Percentiles rank a stretch among this genome's conserved stretches.
Conservation (phyloP, 805 yeast genomes). For the Hanseniaspora clermontiae region DNA sequence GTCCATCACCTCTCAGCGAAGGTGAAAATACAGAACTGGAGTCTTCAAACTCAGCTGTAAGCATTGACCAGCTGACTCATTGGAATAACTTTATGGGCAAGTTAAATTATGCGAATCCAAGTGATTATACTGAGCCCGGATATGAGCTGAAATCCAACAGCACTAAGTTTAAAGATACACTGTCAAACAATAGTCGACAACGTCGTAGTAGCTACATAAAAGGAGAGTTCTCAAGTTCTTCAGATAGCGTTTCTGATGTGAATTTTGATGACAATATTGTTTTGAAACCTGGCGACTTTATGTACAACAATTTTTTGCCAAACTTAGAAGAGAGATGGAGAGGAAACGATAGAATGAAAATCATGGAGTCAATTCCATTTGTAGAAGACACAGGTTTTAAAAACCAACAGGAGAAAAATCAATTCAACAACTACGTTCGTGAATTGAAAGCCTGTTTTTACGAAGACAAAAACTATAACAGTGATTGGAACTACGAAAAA, state of each 20-base stretch:
- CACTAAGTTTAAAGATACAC: background rate
- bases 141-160: background rate
- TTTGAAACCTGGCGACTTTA: background rate
- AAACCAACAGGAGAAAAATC: conserved; percentile 22
- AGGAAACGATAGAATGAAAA: conserved; percentile 52
- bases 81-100: conserved; percentile 4
- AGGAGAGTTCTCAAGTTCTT: background rate
- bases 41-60: background rate
- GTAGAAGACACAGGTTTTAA: conserved; percentile 22
- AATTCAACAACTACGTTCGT: conserved; percentile 23
- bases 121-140: background rate
- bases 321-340: conserved; percentile 51
- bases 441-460: conserved; percentile 24
- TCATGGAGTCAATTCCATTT: conserved; percentile 32
- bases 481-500: conserved; percentile 9
- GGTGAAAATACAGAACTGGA: background rate
- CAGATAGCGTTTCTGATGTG: background rate
- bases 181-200: background rate
- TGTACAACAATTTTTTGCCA: conserved; percentile 23
- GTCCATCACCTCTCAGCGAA: background rate
- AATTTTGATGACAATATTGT: background rate
- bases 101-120: background rate
- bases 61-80: background rate
- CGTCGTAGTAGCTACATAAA: background rate
- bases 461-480: conserved; percentile 13